Percentiles rank a stretch among this genome's conserved stretches.
Evolutionary conservation across 129 eudicot genomes (phyloP).

Genomic region (Tanacetum coccineum): DNA sequence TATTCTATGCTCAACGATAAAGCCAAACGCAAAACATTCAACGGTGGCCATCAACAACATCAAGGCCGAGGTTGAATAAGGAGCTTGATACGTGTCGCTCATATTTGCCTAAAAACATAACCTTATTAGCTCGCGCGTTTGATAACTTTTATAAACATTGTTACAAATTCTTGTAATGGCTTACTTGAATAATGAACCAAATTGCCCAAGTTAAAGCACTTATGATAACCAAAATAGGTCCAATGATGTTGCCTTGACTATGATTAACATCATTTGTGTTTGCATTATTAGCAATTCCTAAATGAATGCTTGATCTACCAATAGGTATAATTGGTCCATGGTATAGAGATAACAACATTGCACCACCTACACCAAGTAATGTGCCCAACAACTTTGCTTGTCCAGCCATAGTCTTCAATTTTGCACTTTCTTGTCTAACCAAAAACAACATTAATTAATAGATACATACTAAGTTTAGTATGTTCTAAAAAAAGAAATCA

Average conservation of each 20-base stretch:
- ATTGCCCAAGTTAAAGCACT: slow-evolving; percentile 60
- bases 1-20: slow-evolving; percentile 33
- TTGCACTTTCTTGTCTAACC: slow-evolving; percentile 60
- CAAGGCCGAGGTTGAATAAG: slow-evolving; percentile 70
- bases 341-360: slow-evolving; percentile 68
- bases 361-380: slow-evolving; percentile 66
- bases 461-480: not conserved
- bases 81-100: slow-evolving; percentile 48
- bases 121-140: no score
- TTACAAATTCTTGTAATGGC: not conserved
- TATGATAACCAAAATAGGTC: slow-evolving; percentile 51
- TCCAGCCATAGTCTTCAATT: slow-evolving; percentile 54
- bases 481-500: not conserved
- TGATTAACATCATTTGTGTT: no score
- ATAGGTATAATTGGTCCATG: slow-evolving; percentile 61
- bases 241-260: slow-evolving; percentile 37
- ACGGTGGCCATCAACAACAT: slow-evolving; percentile 58
- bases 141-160: no score
- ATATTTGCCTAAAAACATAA: slow-evolving; percentile 46
- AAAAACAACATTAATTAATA: not conserved
- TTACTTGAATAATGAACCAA: slow-evolving; percentile 80
- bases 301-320: slow-evolving; percentile 49
- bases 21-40: slow-evolving; percentile 38
- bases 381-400: slow-evolving; percentile 79
- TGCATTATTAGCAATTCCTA: slow-evolving; percentile 17